Evolutionary conservation across 2,329 filamentous ascomycete species (phyloP).

Genomic region (Xylariaceae sp.): DNA sequence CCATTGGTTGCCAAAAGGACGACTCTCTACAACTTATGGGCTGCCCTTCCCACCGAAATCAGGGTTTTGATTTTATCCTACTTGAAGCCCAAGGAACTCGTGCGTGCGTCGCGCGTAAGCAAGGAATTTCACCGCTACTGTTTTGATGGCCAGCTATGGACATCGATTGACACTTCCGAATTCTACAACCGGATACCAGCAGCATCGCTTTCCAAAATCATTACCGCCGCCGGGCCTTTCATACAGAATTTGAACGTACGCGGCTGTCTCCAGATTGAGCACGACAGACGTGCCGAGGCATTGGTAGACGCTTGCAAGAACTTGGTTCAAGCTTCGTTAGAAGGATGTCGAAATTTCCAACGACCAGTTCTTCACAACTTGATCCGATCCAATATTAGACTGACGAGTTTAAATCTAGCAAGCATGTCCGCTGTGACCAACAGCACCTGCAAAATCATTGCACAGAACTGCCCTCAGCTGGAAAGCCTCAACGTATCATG

Average conservation of each 20-base stretch:
- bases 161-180: conserved; percentile 71
- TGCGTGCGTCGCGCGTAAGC: conserved; percentile 71
- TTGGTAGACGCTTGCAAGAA: conserved; percentile 83
- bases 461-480: conserved; percentile 73
- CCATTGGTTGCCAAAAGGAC: conserved; percentile 26
- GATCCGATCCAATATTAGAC: conserved; percentile 64
- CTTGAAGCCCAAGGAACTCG: conserved; percentile 72
- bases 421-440: conserved; percentile 77
- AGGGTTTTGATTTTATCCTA: conserved; percentile 72
- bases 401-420: conserved; percentile 82
- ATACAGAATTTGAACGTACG: conserved; percentile 84
- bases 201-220: conserved; percentile 76
- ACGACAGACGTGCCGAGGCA: conserved; percentile 70
- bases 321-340: conserved; percentile 78
- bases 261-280: conserved; percentile 83
- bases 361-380: conserved; percentile 73
- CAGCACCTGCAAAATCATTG: conserved; percentile 78
- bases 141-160: conserved; percentile 94
- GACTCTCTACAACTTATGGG: conserved; percentile 64
- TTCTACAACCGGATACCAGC: conserved; percentile 87
- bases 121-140: conserved; percentile 76
- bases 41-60: conserved; percentile 74
- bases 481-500: conserved; percentile 85
- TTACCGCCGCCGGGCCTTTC: conserved; percentile 80
- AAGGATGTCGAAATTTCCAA: conserved; percentile 83